Evolutionary conservation across 257 asterid genomes (phyloP).

Genomic region (Sherardia arvensis): DNA sequence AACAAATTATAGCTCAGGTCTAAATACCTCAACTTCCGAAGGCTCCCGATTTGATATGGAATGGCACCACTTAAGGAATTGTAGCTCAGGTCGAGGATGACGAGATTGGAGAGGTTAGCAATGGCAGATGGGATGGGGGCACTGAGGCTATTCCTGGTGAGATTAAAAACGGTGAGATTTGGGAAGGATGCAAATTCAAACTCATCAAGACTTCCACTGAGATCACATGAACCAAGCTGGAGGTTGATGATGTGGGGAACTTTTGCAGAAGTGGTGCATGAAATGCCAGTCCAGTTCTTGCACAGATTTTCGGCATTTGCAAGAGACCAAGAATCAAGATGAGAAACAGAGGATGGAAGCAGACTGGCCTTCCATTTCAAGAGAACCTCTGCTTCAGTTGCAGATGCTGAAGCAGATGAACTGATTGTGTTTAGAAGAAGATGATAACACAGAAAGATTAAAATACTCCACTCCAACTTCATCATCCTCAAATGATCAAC

Average conservation of each 20-base stretch:
- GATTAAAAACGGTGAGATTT: constrained; percentile 29
- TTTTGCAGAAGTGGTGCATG: background rate
- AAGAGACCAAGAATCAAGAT: constrained; percentile 2
- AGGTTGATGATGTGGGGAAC: constrained; percentile 35
- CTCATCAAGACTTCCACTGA: constrained; percentile 31
- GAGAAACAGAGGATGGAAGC: constrained; percentile 15
- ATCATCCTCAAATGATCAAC: no score
- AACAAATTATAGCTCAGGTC: constrained; percentile 16
- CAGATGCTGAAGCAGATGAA: constrained; percentile 33
- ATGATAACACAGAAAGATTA: constrained; percentile 13
- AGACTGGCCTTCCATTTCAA: constrained; percentile 48
- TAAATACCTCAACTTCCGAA: no score
- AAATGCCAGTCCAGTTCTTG: background rate
- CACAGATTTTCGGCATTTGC: background rate
- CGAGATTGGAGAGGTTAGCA: no score
- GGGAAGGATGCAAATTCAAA: constrained; percentile 39
- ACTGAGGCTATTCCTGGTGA: no score
- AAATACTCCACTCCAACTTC: no score
- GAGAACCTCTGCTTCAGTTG: constrained; percentile 54
- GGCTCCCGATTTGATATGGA: no score
- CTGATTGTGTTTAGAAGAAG: constrained; percentile 21
- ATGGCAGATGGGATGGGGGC: no score
- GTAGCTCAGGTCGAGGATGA: no score
- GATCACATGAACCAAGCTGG: constrained; percentile 27
- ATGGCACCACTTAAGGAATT: no score